These are phyloP conservation scores for Melocanna baccifera DNA, from an alignment of 176 grass and related monocot genomes.

Conservation along the genomic window DNA sequence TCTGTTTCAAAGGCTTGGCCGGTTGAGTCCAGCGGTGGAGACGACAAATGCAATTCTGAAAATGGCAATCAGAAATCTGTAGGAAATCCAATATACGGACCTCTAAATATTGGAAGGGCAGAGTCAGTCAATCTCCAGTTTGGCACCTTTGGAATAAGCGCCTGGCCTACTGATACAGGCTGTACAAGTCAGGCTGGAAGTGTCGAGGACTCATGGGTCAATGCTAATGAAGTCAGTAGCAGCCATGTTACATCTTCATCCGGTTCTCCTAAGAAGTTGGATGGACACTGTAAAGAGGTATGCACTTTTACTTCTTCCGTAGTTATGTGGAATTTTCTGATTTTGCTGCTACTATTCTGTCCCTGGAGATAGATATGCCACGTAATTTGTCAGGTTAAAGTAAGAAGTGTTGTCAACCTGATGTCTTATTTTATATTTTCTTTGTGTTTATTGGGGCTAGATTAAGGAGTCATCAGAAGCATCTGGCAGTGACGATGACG, in stretches of 20 bases:
- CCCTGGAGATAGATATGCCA: neutral
- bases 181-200: constrained; percentile 73
- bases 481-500: constrained; percentile 65
- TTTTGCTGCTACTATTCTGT: neutral
- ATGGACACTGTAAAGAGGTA: constrained; percentile 84
- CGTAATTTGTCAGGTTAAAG: neutral
- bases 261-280: constrained; percentile 62
- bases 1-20: constrained; percentile 91
- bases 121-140: constrained; percentile 91
- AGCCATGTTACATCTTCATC: constrained; percentile 52
- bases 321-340: neutral
- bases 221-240: constrained; percentile 57
- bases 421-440: constrained; percentile 19
- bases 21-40: constrained; percentile 38
- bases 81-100: constrained; percentile 73
- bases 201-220: constrained; percentile 45
- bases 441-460: constrained; percentile 19
- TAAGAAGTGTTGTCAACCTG: neutral
- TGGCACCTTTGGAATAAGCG: constrained; percentile 84
- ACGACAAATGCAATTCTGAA: constrained; percentile 42
- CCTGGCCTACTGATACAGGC: constrained; percentile 80
- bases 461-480: constrained; percentile 58
- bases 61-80: constrained; percentile 47
- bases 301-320: neutral
- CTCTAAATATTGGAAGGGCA: constrained; percentile 59